A percentile compares a stretch with the other conserved stretches of the same genome.
Evolutionary conservation across 2,329 filamentous ascomycete species (phyloP).

Genomic region (Fusarium luffae): DNA sequence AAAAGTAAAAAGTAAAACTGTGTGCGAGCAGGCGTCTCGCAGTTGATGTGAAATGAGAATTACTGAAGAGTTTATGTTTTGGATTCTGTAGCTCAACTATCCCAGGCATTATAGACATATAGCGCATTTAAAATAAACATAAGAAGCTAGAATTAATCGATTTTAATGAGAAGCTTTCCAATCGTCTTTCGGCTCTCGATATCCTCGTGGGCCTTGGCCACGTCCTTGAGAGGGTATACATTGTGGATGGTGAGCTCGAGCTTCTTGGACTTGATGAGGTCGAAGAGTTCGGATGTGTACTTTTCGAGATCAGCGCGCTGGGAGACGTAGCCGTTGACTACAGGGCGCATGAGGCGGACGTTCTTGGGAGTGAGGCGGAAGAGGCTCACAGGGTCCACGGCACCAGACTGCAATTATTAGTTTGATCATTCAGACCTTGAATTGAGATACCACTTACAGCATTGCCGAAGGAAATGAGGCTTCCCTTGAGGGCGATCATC

Average conservation of each 20-base stretch:
- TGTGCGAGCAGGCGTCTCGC: conserved; percentile 33
- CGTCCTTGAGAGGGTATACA: conserved; percentile 79
- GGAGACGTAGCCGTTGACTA: conserved; percentile 75
- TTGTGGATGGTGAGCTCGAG: conserved; percentile 80
- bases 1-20: conserved; percentile 15
- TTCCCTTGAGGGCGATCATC: conserved; percentile 80
- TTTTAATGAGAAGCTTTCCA: conserved; percentile 82
- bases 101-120: conserved; percentile 40
- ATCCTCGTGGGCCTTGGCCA: conserved; percentile 77
- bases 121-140: conserved; percentile 34
- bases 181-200: conserved; percentile 84
- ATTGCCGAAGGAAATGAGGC: conserved; percentile 83
- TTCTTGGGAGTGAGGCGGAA: conserved; percentile 77
- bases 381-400: conserved; percentile 74
- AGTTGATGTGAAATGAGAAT: conserved; percentile 18
- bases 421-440: background rate
- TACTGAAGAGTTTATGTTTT: conserved; percentile 33
- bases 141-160: conserved; percentile 54
- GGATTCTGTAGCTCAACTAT: conserved; percentile 33
- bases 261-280: conserved; percentile 74
- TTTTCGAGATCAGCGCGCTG: conserved; percentile 76
- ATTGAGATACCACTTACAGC: conserved; percentile 61
- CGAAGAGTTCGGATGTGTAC: conserved; percentile 79
- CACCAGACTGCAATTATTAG: conserved; percentile 63
- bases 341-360: conserved; percentile 78